Conservation (phyloP, 2,329 filamentous ascomycete species). For the Aspergillus jensenii region DNA sequence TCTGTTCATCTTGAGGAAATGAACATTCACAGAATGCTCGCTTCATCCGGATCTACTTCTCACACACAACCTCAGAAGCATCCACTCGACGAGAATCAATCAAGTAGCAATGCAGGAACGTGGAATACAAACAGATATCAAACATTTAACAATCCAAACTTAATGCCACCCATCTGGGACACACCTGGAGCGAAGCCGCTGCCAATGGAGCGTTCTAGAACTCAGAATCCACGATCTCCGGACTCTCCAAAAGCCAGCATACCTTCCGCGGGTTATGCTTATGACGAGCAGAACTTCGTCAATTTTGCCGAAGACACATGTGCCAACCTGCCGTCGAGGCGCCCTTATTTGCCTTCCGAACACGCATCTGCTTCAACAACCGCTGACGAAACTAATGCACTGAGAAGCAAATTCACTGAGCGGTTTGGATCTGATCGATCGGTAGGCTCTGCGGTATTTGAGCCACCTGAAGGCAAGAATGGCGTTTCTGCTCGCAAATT, state of each 20-base stretch:
- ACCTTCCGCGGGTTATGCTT: conserved; percentile 1
- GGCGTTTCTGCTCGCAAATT: conserved; percentile 29
- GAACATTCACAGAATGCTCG: conserved; percentile 29
- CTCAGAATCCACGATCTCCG: conserved; percentile 23
- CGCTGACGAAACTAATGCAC: conserved; percentile 1
- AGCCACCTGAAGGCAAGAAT: background rate
- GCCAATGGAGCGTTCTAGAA: background rate
- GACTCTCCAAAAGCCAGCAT: conserved; percentile 26
- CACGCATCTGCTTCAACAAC: conserved; percentile 1
- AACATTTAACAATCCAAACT: background rate
- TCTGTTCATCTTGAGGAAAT: conserved; percentile 30
- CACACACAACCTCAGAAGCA: conserved; percentile 19
- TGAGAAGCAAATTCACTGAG: conserved; percentile 36
- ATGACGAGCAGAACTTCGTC: background rate
- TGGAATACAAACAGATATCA: conserved; percentile 9
- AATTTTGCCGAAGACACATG: background rate
- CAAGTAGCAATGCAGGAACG: conserved; percentile 12
- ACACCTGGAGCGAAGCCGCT: background rate
- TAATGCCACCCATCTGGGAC: conserved; percentile 3
- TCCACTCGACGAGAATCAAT: conserved; percentile 23
- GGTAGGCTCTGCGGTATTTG: background rate
- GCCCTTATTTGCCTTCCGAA: background rate
- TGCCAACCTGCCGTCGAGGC: background rate
- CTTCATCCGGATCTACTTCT: conserved; percentile 24
- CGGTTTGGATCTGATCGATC: conserved; percentile 25